phyloP scores from a whole-genome alignment of 495 filamentous ascomycete genomes.

The Penicillium bovifimosum region DNA sequence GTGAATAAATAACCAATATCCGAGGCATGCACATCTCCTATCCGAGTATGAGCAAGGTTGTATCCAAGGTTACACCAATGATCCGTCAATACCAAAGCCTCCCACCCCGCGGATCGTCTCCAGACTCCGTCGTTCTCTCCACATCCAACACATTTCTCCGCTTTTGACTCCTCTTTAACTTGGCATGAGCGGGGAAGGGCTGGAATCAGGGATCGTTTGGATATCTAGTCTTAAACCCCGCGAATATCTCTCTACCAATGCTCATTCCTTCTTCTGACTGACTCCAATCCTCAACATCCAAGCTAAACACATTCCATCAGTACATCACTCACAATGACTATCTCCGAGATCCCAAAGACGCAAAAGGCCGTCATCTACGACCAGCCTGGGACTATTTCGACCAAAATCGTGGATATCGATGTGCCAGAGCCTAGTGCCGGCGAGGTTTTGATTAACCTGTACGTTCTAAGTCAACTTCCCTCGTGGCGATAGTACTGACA shows the following conservation, averaged over 20 bases:
- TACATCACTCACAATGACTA: conserved; percentile 18
- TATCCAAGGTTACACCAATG: background rate
- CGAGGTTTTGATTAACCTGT: conserved; percentile 64
- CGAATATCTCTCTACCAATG: background rate
- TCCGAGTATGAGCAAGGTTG: background rate
- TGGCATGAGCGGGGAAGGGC: background rate
- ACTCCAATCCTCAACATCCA: background rate
- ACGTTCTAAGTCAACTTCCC: conserved; percentile 1
- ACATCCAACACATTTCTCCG: background rate
- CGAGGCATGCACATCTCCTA: background rate
- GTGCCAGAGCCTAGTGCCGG: conserved; percentile 61
- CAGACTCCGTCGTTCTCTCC: background rate
- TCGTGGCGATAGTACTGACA: conserved; percentile 8
- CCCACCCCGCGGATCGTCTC: background rate
- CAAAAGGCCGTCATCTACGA: conserved; percentile 68
- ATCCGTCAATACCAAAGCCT: background rate
- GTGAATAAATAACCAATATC: background rate
- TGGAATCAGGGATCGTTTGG: background rate
- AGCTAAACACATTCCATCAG: background rate
- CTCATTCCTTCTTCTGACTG: background rate
- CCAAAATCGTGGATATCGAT: conserved; percentile 58
- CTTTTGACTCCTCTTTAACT: background rate
- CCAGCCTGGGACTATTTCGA: conserved; percentile 63
- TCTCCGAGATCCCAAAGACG: conserved; percentile 49
- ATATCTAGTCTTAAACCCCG: background rate